Conservation (phyloP, 2,329 filamentous ascomycete species). For the Knufia fluminis region DNA sequence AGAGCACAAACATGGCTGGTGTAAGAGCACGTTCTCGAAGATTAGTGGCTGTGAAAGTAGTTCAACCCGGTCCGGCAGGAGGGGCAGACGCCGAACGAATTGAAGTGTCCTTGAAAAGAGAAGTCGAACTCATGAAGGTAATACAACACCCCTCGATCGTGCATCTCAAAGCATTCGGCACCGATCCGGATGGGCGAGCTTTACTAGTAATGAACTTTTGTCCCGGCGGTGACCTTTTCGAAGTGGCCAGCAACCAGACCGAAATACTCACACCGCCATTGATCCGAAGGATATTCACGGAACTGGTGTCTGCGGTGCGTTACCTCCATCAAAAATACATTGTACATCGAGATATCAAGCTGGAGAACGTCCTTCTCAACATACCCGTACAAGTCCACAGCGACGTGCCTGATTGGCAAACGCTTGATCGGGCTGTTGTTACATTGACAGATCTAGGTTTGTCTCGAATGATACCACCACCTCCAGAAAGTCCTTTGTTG, state of each 20-base stretch:
- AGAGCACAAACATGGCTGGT: constrained; percentile 32
- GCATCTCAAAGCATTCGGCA: constrained; percentile 83
- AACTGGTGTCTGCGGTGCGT: constrained; percentile 72
- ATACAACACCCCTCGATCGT: constrained; percentile 85
- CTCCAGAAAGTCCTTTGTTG: constrained; percentile 72
- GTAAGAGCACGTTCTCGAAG: constrained; percentile 54
- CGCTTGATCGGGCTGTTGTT: constrained; percentile 71
- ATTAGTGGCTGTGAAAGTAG: constrained; percentile 88
- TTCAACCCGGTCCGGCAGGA: constrained; percentile 86
- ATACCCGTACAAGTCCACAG: constrained; percentile 59
- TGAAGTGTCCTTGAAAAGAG: constrained; percentile 85
- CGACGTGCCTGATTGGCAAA: constrained; percentile 59
- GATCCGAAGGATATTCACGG: constrained; percentile 77
- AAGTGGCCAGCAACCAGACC: constrained; percentile 68
- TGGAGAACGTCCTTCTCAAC: constrained; percentile 95
- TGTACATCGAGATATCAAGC: constrained; percentile 94
- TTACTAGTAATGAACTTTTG: constrained; percentile 85
- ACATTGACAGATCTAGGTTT: constrained; percentile 89
- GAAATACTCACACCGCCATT: constrained; percentile 59
- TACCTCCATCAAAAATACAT: constrained; percentile 81
- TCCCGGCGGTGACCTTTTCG: constrained; percentile 88
- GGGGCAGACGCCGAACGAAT: constrained; percentile 88
- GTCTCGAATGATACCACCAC: constrained; percentile 66
- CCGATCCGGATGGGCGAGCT: constrained; percentile 67
- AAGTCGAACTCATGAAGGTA: constrained; percentile 84